Percentiles rank a stretch among this genome's conserved stretches.
Evolutionary conservation across 2,329 filamentous ascomycete species (phyloP).

Genomic region (Trichoderma koningiopsis): DNA sequence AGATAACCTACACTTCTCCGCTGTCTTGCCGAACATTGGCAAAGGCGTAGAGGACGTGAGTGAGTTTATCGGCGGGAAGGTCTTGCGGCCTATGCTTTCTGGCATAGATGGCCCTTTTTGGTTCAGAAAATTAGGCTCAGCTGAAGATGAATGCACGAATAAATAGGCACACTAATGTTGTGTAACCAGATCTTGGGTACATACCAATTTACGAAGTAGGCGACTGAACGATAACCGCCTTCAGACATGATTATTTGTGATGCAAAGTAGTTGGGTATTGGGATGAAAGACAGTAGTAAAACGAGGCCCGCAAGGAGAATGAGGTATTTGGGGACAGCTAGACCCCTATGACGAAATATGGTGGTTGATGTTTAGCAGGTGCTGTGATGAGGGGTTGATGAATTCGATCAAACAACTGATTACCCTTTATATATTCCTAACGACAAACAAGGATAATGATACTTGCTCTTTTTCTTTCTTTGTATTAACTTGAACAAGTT

Average conservation of each 20-base stretch:
- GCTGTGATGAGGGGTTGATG: neutral
- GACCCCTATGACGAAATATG: slow-evolving; percentile 8
- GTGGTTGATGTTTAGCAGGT: slow-evolving; percentile 2
- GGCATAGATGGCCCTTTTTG: slow-evolving; percentile 75
- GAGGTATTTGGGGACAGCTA: slow-evolving; percentile 6
- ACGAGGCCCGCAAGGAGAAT: slow-evolving; percentile 1
- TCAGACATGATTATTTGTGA: slow-evolving; percentile 33
- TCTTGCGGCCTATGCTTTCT: slow-evolving; percentile 85
- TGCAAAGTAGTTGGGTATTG: slow-evolving; percentile 1
- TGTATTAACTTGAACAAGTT: neutral
- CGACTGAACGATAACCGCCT: slow-evolving; percentile 66
- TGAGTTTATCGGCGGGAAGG: slow-evolving; percentile 77
- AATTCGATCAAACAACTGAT: neutral
- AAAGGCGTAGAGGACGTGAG: slow-evolving; percentile 88
- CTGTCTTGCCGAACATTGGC: slow-evolving; percentile 78
- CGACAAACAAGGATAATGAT: no score
- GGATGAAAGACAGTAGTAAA: slow-evolving; percentile 10
- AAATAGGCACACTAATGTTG: neutral
- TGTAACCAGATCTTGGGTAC: neutral
- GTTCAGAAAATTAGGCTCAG: slow-evolving; percentile 25
- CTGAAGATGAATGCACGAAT: neutral
- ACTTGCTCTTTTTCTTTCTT: neutral
- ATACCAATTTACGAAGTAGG: slow-evolving; percentile 73
- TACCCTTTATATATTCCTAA: neutral
- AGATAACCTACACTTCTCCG: slow-evolving; percentile 68